Evolutionary conservation across 768 basidiomycete genomes (phyloP), one percentile per base, ranked within the genome.

Genomic region (Coprinopsis marcescibilis): DNA sequence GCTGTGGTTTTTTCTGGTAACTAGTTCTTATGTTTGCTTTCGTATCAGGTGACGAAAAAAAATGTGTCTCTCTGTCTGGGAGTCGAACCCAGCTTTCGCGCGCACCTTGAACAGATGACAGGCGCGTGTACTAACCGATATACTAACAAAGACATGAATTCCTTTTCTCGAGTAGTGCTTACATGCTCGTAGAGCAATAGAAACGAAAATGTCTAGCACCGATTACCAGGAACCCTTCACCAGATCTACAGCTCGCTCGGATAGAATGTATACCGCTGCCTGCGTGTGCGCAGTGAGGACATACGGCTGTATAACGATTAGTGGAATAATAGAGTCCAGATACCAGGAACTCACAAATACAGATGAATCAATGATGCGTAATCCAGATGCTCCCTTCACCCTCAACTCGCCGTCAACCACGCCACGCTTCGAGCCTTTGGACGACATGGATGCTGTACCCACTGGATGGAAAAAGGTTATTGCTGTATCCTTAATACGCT

Each of bases 281-380:
- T 52, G 50, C 4, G 50, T 46, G 26, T 55, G 50, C 5, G 47
- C 54, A 21, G 47, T 36, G 12, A 48, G 50, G 4, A 52, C 44
- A 32, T 29, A 50, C 14, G 54, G 54, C 54, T 55, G 13, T 41
- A 15, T 17, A 27, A n/a, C 11, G 26, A 39, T 25, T 14, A 19
- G 3, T 15, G 17, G 6, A 40, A 36, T 12, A 34, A 10, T 15
- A 30, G 37, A 37, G n/a, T n/a, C 4, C 12, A 13, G n/a, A 30
- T 1, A 2, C 0, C 8, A 13, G 33, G 32, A 30, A 49, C 59
- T 53, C 34, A 60, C 59, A 15, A 62, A 48, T 20, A 61, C 54
- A 17, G 59, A 60, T 24, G 54, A 59, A 51, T 65, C 63, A 12
- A 63, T 55, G 25, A 63, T 50, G 19, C 63, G 52, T 17, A 65